These are phyloP conservation scores for Dissophora ornata DNA, from an alignment of 192 early-diverging fungal genomes.

Conservation along the genomic window DNA sequence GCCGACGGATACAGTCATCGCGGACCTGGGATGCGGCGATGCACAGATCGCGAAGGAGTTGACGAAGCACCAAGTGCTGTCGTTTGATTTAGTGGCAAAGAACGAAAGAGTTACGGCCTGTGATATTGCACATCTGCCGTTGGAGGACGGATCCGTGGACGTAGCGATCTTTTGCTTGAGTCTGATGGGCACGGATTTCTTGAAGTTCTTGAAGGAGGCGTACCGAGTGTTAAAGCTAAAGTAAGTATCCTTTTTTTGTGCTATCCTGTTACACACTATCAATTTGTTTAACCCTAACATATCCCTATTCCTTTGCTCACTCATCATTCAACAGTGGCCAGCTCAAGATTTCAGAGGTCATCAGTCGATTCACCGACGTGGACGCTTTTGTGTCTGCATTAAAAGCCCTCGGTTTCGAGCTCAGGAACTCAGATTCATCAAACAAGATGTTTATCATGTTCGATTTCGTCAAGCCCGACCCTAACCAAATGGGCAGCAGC, in stretches of 20 bases:
- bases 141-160: slow-evolving; percentile 75
- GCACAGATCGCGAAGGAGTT: slow-evolving; percentile 81
- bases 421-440: slow-evolving; percentile 71
- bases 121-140: slow-evolving; percentile 91
- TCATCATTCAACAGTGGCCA: slow-evolving; percentile 69
- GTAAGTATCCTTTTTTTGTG: slow-evolving; percentile 57
- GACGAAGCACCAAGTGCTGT: slow-evolving; percentile 74
- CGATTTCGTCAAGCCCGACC: slow-evolving; percentile 75
- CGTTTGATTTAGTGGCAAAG: slow-evolving; percentile 89
- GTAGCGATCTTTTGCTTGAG: slow-evolving; percentile 91
- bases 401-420: slow-evolving; percentile 80
- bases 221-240: slow-evolving; percentile 82
- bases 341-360: slow-evolving; percentile 94
- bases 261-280: background rate
- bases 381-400: slow-evolving; percentile 80
- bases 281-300: background rate
- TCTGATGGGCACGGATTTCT: slow-evolving; percentile 97
- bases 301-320: background rate
- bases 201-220: slow-evolving; percentile 92
- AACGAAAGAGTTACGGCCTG: slow-evolving; percentile 87
- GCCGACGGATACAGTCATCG: slow-evolving; percentile 71
- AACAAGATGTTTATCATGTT: slow-evolving; percentile 98
- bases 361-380: slow-evolving; percentile 87
- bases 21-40: slow-evolving; percentile 97
- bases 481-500: slow-evolving; percentile 7